Evolutionary conservation across 192 early-diverging fungal genomes (phyloP), one percentile per base, ranked within the genome.

Genomic region (Entomortierella beljakovae): DNA sequence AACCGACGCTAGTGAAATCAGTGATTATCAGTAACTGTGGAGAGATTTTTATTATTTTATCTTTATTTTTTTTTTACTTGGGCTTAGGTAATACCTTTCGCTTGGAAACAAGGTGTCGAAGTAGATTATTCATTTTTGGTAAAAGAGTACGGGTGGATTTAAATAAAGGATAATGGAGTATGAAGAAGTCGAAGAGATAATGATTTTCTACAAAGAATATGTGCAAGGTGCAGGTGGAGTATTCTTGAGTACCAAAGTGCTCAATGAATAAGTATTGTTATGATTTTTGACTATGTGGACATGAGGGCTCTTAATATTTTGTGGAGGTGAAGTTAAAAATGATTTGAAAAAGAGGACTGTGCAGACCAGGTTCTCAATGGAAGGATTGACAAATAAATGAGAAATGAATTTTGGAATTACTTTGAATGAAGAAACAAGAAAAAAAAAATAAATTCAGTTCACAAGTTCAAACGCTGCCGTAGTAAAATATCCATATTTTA

Each of bases 81-180:
- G 22, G 50, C 9, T 52, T 20, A 22, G 6, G 22, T 22, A 9
- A 52, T 51, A 77, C 74, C 74, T 77, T 77, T 52, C 64, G 65
- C 48, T 77, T 77, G 10, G 74, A 77, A 34, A 77, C 74, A 25
- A 61, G 66, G 69, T 69, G 74, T 25, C 74, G 74, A 58, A 77
- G 66, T 25, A 77, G 61, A 31, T 42, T 52, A n/a, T n/a, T n/a
- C n/a, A n/a, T n/a, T n/a, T n/a, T n/a, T n/a, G n/a, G n/a, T n/a
- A n/a, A n/a, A n/a, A n/a, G n/a, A n/a, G n/a, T n/a, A n/a, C n/a
- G n/a, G n/a, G n/a, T n/a, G n/a, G n/a, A n/a, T n/a, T n/a, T n/a
- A n/a, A n/a, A n/a, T n/a, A n/a, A n/a, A n/a, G n/a, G n/a, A n/a
- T n/a, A n/a, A n/a, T n/a, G n/a, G n/a, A n/a, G n/a, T n/a, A n/a